Conservation (phyloP, 2,329 filamentous ascomycete species). For the Blumeria graminis region DNA sequence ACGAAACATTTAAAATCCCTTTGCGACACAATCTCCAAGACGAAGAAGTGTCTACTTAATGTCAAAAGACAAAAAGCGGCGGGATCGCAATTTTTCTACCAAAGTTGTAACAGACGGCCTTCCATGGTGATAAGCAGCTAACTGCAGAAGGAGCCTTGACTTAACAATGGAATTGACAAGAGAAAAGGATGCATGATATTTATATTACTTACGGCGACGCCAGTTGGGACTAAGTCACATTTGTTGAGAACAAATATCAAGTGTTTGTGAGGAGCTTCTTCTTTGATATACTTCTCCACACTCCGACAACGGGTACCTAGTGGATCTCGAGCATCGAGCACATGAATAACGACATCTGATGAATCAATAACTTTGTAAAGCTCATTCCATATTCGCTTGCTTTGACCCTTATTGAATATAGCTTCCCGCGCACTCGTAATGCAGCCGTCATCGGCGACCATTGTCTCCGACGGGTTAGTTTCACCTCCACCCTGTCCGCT, state of each 20-base stretch:
- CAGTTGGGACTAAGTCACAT: conserved; percentile 77
- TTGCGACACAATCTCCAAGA: conserved; percentile 66
- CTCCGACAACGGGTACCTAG: conserved; percentile 73
- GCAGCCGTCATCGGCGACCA: conserved; percentile 20
- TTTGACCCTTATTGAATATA: conserved; percentile 86
- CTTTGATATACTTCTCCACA: conserved; percentile 77
- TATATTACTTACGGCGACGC: conserved; percentile 62
- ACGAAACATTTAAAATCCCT: conserved; percentile 49
- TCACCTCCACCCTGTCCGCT: conserved; percentile 41
- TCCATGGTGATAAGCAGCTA: conserved; percentile 38
- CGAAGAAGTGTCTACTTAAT: conserved; percentile 49
- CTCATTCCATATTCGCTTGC: conserved; percentile 93
- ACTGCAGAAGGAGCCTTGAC: conserved; percentile 58
- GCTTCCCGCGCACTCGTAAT: conserved; percentile 49
- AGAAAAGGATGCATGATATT: conserved; percentile 1
- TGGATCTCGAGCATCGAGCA: conserved; percentile 73
- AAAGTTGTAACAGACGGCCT: conserved; percentile 95
- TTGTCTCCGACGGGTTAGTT: conserved; percentile 22
- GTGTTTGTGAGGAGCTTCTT: conserved; percentile 92
- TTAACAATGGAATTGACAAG: conserved; percentile 36
- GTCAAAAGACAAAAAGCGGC: conserved; percentile 34
- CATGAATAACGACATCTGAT: conserved; percentile 87
- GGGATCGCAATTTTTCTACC: conserved; percentile 70
- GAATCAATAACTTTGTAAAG: conserved; percentile 88
- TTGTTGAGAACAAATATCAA: conserved; percentile 78